Evolutionary conservation across 75 land plant genomes (phyloP), one percentile per base, ranked within the genome.

Genomic region (Sequoia sempervirens): DNA sequence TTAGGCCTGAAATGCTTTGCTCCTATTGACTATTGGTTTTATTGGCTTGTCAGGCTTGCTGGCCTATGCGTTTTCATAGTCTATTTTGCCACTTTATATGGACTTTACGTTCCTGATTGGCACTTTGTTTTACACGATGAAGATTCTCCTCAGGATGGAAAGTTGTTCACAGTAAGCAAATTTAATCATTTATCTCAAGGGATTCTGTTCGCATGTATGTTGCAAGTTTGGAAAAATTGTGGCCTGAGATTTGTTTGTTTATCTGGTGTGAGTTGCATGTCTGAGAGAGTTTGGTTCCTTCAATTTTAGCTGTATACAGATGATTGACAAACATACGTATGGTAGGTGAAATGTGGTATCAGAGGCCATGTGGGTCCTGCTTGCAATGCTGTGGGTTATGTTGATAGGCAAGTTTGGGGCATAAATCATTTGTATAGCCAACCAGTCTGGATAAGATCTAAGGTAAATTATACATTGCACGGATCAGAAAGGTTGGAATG

Each of bases 371-470:
- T 91, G 1, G 96, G 90, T 15, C 96, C 96, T 83, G 90, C 96
- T 66, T 94, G 96, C 82, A 94, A 94, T 87, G 96, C 92, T 1
- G 94, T 94, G 70, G 94, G 96, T 6, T 88, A 88, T 83, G 84
- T 94, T 13, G 96, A 94, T 81, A 70, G 96, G 38, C 83, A 85
- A 81, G 83, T 94, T 32, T 86, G 88, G 89, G 96, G 96, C 46
- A 80, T 91, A 40, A 89, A 87, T 43, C 96, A 94, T 87, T 83
- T 94, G 72, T 93, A 92, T 61, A 5, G 45, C 43, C 61, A 72
- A 2, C 96, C 96, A 13, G 92, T 85, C 45, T 94, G 91, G 91
- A 83, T 18, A 72, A 85, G 96, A 45, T 75, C 87, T 14, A 86
- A 89, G 92, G 96, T 94, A 61, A 37, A 45, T 14, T 47, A 50